These are phyloP conservation scores for Cercophora samala DNA, from an alignment of 495 filamentous ascomycete genomes.

Conservation along the genomic window DNA sequence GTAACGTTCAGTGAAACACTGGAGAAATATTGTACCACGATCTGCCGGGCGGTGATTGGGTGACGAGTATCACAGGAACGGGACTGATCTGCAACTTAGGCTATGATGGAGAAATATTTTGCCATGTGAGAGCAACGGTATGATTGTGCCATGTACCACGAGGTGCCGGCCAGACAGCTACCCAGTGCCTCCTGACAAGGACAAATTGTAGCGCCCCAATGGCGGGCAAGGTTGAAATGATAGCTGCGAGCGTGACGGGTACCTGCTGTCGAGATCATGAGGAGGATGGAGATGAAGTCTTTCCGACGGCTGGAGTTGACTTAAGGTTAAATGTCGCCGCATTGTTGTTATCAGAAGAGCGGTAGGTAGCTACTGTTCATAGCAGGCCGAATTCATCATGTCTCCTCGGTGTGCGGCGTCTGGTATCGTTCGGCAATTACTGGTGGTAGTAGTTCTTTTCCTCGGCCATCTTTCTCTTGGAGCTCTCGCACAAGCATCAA, in stretches of 20 bases:
- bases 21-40: constrained; percentile 2
- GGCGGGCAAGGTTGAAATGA: neutral
- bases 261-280: neutral
- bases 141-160: neutral
- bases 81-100: neutral
- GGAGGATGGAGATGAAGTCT: neutral
- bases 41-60: neutral
- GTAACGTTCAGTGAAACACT: neutral
- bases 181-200: neutral
- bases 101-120: constrained; percentile 8
- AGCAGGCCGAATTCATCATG: neutral
- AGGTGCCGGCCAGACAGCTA: neutral
- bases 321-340: neutral
- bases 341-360: neutral
- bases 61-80: neutral
- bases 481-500: neutral
- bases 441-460: neutral
- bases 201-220: constrained; percentile 7
- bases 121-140: neutral
- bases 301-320: neutral
- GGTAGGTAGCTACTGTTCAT: neutral
- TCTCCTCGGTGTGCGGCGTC: neutral
- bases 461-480: neutral
- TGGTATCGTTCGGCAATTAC: neutral
- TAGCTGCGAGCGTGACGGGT: neutral